Percentiles rank a stretch among this genome's conserved stretches.
phyloP scores from a whole-genome alignment of 768 basidiomycete genomes.

The Mycena sanguinolenta region DNA sequence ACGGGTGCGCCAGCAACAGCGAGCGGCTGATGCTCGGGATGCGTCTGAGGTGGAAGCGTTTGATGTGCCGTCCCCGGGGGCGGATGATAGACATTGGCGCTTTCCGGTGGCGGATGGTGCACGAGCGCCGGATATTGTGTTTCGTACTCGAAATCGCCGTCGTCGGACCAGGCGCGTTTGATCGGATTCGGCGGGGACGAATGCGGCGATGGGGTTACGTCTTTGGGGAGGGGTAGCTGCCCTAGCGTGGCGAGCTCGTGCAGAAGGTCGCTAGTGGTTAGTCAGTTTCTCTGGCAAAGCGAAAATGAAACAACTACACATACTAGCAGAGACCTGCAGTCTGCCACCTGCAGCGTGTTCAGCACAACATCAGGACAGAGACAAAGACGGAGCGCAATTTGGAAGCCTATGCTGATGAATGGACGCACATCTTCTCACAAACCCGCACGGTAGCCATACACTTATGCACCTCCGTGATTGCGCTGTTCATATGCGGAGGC shows the following conservation, averaged over 20 bases:
- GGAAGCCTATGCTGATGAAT: too few species aligned
- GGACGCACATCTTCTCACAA: constrained; percentile 24
- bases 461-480: constrained; percentile 51
- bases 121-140: too few species aligned
- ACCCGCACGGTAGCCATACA: constrained; percentile 52
- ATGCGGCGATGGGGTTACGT: not conserved
- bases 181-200: not conserved
- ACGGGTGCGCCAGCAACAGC: too few species aligned
- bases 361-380: too few species aligned
- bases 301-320: not conserved
- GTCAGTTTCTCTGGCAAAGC: too few species aligned
- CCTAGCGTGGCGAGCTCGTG: constrained; percentile 29
- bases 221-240: constrained; percentile 22
- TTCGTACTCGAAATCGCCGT: not conserved
- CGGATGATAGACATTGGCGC: not conserved
- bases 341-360: constrained; percentile 17
- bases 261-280: constrained; percentile 26
- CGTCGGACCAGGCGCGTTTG: not conserved
- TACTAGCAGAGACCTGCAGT: constrained; percentile 23
- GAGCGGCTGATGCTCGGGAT: too few species aligned
- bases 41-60: too few species aligned
- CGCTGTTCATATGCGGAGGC: constrained; percentile 44
- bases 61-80: not conserved
- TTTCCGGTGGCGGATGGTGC: not conserved
- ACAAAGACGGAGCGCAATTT: not conserved